Percentiles rank a stretch among this genome's conserved stretches.
Evolutionary conservation across 2,329 filamentous ascomycete species (phyloP).

Genomic region (Exophiala sideris): DNA sequence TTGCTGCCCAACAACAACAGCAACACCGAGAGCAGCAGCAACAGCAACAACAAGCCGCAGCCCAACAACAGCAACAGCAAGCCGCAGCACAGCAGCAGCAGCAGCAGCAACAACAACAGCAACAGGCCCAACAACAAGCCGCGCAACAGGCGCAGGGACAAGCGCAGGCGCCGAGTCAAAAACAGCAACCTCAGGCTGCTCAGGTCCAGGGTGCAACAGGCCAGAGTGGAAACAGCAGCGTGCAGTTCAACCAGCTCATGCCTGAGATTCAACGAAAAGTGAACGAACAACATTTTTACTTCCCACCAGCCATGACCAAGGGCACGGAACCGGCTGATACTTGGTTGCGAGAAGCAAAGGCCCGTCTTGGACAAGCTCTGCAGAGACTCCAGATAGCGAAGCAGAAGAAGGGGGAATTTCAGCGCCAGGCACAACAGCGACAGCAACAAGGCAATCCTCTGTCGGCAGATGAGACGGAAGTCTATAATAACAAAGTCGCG

Average conservation of each 20-base stretch:
- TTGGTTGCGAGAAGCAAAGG: slow-evolving; percentile 47
- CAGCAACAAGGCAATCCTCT: slow-evolving; percentile 38
- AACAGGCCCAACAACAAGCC: slow-evolving; percentile 2
- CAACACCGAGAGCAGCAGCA: slow-evolving; percentile 9
- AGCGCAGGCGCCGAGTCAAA: slow-evolving; percentile 7
- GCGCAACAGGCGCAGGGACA: slow-evolving; percentile 10
- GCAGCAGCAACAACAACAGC: slow-evolving; percentile 3
- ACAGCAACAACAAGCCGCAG: slow-evolving; percentile 11
- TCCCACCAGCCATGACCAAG: slow-evolving; percentile 44
- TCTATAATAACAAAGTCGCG: slow-evolving; percentile 34
- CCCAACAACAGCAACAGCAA: slow-evolving; percentile 29
- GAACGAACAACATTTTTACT: slow-evolving; percentile 42
- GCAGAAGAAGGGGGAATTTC: slow-evolving; percentile 41
- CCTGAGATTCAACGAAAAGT: slow-evolving; percentile 48
- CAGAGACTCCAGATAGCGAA: slow-evolving; percentile 49
- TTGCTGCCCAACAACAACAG: slow-evolving; percentile 13
- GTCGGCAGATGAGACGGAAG: slow-evolving; percentile 41
- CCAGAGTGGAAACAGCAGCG: slow-evolving; percentile 35
- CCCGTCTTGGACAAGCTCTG: slow-evolving; percentile 47
- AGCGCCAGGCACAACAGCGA: slow-evolving; percentile 38
- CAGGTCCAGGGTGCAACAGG: slow-evolving; percentile 18
- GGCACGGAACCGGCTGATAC: slow-evolving; percentile 39
- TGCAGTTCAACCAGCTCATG: slow-evolving; percentile 41
- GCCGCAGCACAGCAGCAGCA: neutral
- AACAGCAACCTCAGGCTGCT: slow-evolving; percentile 6